Evolutionary conservation across 345 rosid species (phyloP).

Genomic region (Moricandia moricandioides): DNA sequence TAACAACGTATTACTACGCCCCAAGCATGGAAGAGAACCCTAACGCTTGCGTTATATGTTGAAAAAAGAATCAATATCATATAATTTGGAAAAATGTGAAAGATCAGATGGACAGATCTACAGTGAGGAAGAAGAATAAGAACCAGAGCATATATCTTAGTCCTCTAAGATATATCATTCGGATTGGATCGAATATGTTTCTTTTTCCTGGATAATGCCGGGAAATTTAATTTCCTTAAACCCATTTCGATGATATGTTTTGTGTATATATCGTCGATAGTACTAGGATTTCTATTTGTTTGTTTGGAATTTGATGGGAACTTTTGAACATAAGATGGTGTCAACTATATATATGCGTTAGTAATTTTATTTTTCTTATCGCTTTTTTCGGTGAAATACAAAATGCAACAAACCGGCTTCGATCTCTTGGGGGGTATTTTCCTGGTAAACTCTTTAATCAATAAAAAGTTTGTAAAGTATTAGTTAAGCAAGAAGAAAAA

Average conservation of each 20-base stretch:
- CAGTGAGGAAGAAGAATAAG: constrained; percentile 21
- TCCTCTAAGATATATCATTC: constrained; percentile 8
- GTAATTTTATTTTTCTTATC: background rate
- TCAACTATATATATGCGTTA: constrained; percentile 1
- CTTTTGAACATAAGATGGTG: constrained; percentile 18
- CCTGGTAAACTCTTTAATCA: background rate
- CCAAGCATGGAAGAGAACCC: constrained; percentile 95
- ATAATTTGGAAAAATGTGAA: background rate
- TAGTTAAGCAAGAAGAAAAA: background rate
- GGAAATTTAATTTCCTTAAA: constrained; percentile 7
- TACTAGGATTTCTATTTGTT: constrained; percentile 14
- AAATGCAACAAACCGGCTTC: background rate
- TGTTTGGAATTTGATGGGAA: background rate
- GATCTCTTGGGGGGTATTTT: background rate
- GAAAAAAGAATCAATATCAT: background rate
- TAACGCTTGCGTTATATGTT: constrained; percentile 71
- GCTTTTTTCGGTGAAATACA: background rate
- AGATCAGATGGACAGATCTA: background rate
- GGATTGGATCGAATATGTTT: constrained; percentile 15
- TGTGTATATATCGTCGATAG: constrained; percentile 27
- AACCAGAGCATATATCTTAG: constrained; percentile 6
- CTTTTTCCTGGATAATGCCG: constrained; percentile 13
- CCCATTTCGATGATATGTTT: constrained; percentile 30
- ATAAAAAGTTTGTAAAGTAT: background rate
- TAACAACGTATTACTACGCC: constrained; percentile 62